phyloP scores from a whole-genome alignment of 2,329 filamentous ascomycete genomes.

The Xylogone sp. region DNA sequence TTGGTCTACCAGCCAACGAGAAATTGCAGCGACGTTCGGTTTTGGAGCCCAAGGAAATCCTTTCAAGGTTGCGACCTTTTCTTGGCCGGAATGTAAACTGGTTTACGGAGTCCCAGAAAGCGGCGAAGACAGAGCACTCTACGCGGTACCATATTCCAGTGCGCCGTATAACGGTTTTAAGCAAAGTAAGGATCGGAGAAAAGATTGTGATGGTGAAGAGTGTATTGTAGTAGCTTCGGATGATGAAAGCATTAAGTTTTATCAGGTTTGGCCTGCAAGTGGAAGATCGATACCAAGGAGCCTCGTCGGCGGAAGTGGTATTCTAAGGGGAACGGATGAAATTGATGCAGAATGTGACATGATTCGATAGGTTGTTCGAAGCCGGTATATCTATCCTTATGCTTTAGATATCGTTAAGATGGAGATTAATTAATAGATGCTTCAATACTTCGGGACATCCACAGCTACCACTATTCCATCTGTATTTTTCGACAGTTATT shows the following conservation, averaged over 20 bases:
- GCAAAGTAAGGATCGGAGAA: slow-evolving; percentile 21
- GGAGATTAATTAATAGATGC: no score
- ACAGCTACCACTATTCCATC: no score
- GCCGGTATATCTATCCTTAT: not conserved
- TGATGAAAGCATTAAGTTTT: slow-evolving; percentile 90
- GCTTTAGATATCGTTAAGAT: no score
- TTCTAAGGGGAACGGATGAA: slow-evolving; percentile 77
- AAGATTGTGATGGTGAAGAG: slow-evolving; percentile 63
- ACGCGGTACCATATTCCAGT: slow-evolving; percentile 80
- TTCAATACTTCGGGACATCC: no score
- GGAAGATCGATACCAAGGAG: slow-evolving; percentile 49
- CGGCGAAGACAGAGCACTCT: slow-evolving; percentile 74
- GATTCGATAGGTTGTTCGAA: slow-evolving; percentile 51
- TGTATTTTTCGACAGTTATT: no score
- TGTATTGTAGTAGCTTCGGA: slow-evolving; percentile 91
- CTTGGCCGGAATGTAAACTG: slow-evolving; percentile 87
- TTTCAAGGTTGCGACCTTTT: slow-evolving; percentile 86
- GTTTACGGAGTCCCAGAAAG: slow-evolving; percentile 84
- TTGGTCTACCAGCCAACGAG: slow-evolving; percentile 80
- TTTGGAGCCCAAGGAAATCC: slow-evolving; percentile 89
- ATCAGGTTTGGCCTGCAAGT: slow-evolving; percentile 82
- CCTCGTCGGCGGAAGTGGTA: slow-evolving; percentile 76
- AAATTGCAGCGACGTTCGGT: slow-evolving; percentile 91
- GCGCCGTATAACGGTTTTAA: slow-evolving; percentile 37
- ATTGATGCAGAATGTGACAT: slow-evolving; percentile 71